Base-by-base conservation (phyloP, 352 stramenopile species). In the Pythium scleroteichum region DNA sequence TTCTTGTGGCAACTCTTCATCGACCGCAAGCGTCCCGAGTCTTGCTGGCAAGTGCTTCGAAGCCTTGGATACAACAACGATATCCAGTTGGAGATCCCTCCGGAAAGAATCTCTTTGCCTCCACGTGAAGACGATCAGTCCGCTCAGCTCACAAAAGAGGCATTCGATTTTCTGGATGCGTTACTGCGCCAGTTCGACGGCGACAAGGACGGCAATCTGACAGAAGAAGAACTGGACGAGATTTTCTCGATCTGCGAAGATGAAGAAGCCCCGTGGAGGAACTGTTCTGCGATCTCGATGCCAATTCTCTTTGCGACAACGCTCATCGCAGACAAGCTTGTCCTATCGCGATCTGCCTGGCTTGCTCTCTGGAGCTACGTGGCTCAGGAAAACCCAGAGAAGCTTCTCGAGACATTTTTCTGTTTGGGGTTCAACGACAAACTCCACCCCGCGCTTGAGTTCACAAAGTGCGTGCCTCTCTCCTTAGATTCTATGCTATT, bases 1-100 rank as follows among this genome's bases (percentile, higher is more conserved):
- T 87, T 88, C 60, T 60, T 96, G 35, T 94, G 86, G 79, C 82
- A 92, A 68, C 59, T 94, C 46, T 95, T 95, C 71, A 95, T 96
- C 60, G 79, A 95, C 53, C 87, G 87, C 52, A 92, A 94, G 46
- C 84, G 88, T 2, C 85, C 87, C n/a, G 88, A 96, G 72, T 90
- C 79, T 13, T 90, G 85, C 66, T 96, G 88, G 88, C 85, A 94
- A 57, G 84, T 92, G 41, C 65, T 95, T 47, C 83, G 85, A 12
- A 86, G 73, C 62, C 68, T 95, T 32, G 85, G 83, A 33, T 95
- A 95, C 76, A 89, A 78, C 62, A 91, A 95, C 26, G 77, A 89
- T 4, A 63, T 95, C 32, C 58, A 87, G 13, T 62, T 94, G n/a
- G 80, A 90, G 57, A 91, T 95, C 44, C 83, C 85, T 3, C 65